These are phyloP conservation scores for Cystobasidium pallidum DNA, from an alignment of 1,284 basidiomycete species.

Conservation along the genomic window DNA sequence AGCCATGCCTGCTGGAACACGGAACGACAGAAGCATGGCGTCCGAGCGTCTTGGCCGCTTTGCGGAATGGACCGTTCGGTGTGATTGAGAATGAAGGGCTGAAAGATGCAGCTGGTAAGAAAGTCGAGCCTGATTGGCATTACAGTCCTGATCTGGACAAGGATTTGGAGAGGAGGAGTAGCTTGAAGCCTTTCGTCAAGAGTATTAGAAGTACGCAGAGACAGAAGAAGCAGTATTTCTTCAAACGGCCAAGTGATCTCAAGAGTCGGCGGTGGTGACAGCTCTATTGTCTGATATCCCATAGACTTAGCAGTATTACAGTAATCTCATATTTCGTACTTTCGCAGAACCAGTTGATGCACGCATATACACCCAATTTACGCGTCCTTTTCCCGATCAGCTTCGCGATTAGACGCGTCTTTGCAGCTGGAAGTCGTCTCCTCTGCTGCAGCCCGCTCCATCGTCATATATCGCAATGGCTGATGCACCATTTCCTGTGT, in stretches of 20 bases:
- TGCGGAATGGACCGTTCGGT: constrained; percentile 45
- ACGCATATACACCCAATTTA: constrained; percentile 7
- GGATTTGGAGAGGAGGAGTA: constrained; percentile 23
- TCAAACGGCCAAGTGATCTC: constrained; percentile 30
- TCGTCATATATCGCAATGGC: constrained; percentile 35
- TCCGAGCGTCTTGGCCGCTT: constrained; percentile 16
- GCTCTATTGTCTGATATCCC: too few relatives aligned
- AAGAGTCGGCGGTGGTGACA: constrained; percentile 28
- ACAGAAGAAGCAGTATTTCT: constrained; percentile 41
- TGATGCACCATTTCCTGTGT: constrained; percentile 24
- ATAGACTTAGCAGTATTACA: neutral
- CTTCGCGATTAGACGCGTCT: constrained; percentile 1
- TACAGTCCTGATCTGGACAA: constrained; percentile 39
- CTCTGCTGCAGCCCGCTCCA: constrained; percentile 6
- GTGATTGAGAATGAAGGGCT: constrained; percentile 36
- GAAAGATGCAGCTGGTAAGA: constrained; percentile 45
- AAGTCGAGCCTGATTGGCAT: constrained; percentile 40
- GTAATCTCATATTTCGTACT: neutral
- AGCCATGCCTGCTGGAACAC: constrained; percentile 28
- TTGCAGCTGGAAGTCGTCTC: constrained; percentile 8
- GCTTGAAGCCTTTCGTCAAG: constrained; percentile 44
- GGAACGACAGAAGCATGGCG: constrained; percentile 34
- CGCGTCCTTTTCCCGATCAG: constrained; percentile 5
- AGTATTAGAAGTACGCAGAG: constrained; percentile 32
- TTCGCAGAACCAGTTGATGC: neutral